Conservation (phyloP, 106 monocot species). For the Posidonia australis region DNA sequence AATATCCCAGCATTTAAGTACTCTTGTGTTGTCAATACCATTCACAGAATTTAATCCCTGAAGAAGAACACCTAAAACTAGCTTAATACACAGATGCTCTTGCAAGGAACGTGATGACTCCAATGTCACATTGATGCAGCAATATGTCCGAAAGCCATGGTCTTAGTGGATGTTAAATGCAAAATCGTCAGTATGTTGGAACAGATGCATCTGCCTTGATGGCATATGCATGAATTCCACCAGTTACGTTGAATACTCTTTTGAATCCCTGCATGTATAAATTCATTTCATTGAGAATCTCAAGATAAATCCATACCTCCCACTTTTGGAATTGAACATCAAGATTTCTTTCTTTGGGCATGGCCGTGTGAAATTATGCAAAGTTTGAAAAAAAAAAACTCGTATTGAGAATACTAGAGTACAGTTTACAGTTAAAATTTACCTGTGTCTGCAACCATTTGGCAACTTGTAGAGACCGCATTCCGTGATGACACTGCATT, state of each 20-base stretch:
- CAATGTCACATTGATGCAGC: too few relatives aligned
- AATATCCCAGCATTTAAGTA: too few relatives aligned
- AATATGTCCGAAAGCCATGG: not conserved
- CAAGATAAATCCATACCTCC: not conserved
- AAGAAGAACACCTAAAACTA: too few relatives aligned
- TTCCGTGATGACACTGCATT: slow-evolving; percentile 85
- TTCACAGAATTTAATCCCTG: too few relatives aligned
- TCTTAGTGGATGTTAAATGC: not conserved
- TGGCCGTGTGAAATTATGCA: not conserved
- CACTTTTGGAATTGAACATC: too few relatives aligned
- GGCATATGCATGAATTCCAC: slow-evolving; percentile 79
- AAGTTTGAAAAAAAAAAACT: not conserved
- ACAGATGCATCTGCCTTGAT: slow-evolving; percentile 61
- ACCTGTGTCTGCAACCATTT: slow-evolving; percentile 96
- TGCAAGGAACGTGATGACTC: not conserved
- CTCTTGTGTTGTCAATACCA: too few relatives aligned
- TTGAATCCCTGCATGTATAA: slow-evolving; percentile 56
- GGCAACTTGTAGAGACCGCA: slow-evolving; percentile 78
- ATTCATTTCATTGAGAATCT: not conserved
- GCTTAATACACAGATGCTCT: too few relatives aligned
- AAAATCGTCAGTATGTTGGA: slow-evolving; percentile 40
- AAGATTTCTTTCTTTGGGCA: too few relatives aligned
- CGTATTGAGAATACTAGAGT: not conserved
- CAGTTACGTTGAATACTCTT: slow-evolving; percentile 62
- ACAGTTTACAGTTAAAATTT: not conserved